Conservation (phyloP, 1,284 basidiomycete species). For the Melampsora larici-populina region DNA sequence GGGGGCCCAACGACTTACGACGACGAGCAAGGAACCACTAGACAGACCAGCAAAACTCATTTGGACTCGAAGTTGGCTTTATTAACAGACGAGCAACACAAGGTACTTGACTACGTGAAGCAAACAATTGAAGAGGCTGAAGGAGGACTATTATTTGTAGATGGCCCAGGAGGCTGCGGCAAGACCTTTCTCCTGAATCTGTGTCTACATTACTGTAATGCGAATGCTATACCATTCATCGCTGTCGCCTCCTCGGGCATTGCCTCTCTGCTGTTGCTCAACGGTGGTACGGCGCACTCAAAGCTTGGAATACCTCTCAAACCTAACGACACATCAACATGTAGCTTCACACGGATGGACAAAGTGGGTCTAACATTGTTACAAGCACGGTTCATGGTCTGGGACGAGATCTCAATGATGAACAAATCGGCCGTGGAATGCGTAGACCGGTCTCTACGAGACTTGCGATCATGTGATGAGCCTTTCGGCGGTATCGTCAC, state of each 20-base stretch:
- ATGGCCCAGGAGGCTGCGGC: too few relatives aligned
- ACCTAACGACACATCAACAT: neutral
- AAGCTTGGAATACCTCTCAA: neutral
- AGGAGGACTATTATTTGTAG: too few relatives aligned
- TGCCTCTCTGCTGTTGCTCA: neutral
- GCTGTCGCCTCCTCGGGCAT: neutral
- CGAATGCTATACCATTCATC: too few relatives aligned
- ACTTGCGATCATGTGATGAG: neutral
- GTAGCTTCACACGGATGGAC: neutral
- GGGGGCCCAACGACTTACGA: too few relatives aligned
- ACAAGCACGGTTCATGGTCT: neutral
- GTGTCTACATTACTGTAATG: neutral
- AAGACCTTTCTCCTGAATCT: constrained; percentile 10
- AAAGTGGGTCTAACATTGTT: too few relatives aligned
- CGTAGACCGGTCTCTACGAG: neutral
- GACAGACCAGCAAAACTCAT: too few relatives aligned
- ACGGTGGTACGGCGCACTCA: neutral
- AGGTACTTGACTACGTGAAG: too few relatives aligned
- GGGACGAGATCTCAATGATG: constrained; percentile 9
- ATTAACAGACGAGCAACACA: too few relatives aligned
- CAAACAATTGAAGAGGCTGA: too few relatives aligned
- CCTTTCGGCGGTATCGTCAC: constrained; percentile 9
- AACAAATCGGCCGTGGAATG: neutral
- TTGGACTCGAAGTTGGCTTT: too few relatives aligned
- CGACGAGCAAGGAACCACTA: too few relatives aligned